Evolutionary conservation across 352 stramenopile genomes (phyloP), one percentile per base, ranked within the genome.

Genomic region (Phytophthora sojae): DNA sequence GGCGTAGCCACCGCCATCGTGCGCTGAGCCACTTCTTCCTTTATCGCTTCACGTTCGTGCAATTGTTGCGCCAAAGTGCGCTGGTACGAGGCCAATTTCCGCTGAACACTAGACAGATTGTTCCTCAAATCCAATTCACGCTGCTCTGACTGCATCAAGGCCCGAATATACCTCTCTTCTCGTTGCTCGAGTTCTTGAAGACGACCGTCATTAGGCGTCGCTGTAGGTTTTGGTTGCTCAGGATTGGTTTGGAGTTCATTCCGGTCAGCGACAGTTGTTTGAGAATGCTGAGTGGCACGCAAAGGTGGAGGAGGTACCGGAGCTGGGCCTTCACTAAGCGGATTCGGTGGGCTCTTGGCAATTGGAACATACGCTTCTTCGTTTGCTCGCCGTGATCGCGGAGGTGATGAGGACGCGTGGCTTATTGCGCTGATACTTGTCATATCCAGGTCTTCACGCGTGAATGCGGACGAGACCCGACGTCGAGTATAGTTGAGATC

Each of bases 121-220:
- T 84, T 89, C 11, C 82, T 77, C 3, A 95, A 64, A 30, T 93
- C 83, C 0, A 95, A 64, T 52, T 95, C 88, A 17, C 85, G 79
- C 29, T 93, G 88, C 60, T 95, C 88, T 0, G 84, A 93, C 61
- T 89, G 81, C 78, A 95, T 95, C 21, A 95, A 59, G 7, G 85
- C 85, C 15, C 81, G 76, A 21, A 95, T 89, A 51, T 93, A 93
- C 52, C 91, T 90, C 11, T 84, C 84, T 69, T 95, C 88, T 21
- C 83, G 78, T 1, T 86, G 72, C 25, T 93, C 81, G 0, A 92
- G 80, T 19, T 92, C 83, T 4, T 88, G 77, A 17, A 89, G 71
- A 11, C 76, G 73, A 21, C 57, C 44, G 19, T 77, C 73, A 47
- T 67, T 67, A 56, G 37, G 15, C 7, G 23, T 17, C 7, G 51